Evolutionary conservation across 1,284 basidiomycete genomes (phyloP), one percentile per base, ranked within the genome.

Genomic region (Sanguinoderma infundibulare): DNA sequence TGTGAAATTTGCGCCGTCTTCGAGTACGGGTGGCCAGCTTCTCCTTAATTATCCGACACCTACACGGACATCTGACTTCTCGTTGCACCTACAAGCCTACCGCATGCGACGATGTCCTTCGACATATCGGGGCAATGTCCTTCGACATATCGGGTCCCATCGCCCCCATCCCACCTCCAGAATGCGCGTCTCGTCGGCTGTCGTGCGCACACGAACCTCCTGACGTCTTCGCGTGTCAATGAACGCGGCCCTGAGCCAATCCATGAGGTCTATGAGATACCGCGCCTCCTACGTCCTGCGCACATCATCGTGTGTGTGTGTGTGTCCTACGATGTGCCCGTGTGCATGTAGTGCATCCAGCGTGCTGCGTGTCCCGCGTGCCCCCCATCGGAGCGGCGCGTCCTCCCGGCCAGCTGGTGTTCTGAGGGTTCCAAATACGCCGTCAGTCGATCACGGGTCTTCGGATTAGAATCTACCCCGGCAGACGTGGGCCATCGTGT

Each of bases 111-210:
- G 20, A 22, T 30, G 36, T n/a, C 26, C 5, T 34, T 26, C 40
- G 46, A 30, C 58, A 60, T 58, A 56, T 62, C 58, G 49, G 61
- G 30, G 20, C 20, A n/a, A 22, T 30, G 36, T n/a, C 26, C 5
- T 34, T 26, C 40, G 46, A 30, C 58, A 60, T 58, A 56, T 62
- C 58, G 49, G 61, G 58, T 34, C 15, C 38, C 60, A 62, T 65
- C 60, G 53, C 15, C 53, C n/a, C n/a, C n/a, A n/a, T n/a, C n/a
- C n/a, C n/a, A n/a, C n/a, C 3, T 47, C 47, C 24, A 15, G 24
- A 22, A 15, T 26, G 42, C 36, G 50, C 28, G n/a, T 9, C 20
- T 22, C 39, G 59, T 52, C 26, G 34, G 34, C 28, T n/a, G 38
- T 35, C 17, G 26, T 51, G 52, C 26, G 26, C 22, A 22, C 32